Base-by-base conservation (phyloP, 805 yeast species). In the Candida succiphila region DNA sequence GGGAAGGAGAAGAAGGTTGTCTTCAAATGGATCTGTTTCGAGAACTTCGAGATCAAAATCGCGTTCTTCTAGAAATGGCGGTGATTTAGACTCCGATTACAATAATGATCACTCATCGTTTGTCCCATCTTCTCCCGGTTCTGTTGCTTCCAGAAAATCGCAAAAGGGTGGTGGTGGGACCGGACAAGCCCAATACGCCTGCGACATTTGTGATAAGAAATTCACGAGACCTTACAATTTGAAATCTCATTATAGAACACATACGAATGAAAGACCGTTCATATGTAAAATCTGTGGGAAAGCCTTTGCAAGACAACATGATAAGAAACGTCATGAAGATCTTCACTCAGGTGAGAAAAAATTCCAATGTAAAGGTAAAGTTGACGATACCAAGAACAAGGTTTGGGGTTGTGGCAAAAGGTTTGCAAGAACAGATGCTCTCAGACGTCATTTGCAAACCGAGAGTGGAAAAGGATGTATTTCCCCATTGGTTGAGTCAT, bases 161-260 rank as follows among this genome's bases (percentile, higher is more conserved):
- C 36, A 45, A 8, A 15, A 24, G 26, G 39, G 46, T 16, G 62
- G 71, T 30, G 70, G 70, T 48, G 56, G 83, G 45, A 80, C 78
- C 40, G 78, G 78, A 48, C 89, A 89, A 0, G 72, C 83, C 18
- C 67, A 75, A 7, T 83, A 72, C 55, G 80, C 80, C 2, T 89
- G 97, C 54, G 76, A 78, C 37, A 58, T 83, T 28, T 89, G 98
- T 57, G 87, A 77, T 27, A 87, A 86, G 56, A 63, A 78, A 31
- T 89, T 89, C 53, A 89, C 97, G 2, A 62, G 97, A 35, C 95
- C 96, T 0, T 92, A 92, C 55, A 92, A 92, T 51, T 63, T 89
- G 43, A 85, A 89, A 45, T 84, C 95, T 0, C 98, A 89, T 58
- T 61, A 83, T 49, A 65, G 96, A 37, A 89, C 97, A 0, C 98